Percentiles rank a stretch among this genome's conserved stretches.
These are phyloP conservation scores for Amanita polypyramis DNA, from an alignment of 768 basidiomycete species.

Conservation along the genomic window DNA sequence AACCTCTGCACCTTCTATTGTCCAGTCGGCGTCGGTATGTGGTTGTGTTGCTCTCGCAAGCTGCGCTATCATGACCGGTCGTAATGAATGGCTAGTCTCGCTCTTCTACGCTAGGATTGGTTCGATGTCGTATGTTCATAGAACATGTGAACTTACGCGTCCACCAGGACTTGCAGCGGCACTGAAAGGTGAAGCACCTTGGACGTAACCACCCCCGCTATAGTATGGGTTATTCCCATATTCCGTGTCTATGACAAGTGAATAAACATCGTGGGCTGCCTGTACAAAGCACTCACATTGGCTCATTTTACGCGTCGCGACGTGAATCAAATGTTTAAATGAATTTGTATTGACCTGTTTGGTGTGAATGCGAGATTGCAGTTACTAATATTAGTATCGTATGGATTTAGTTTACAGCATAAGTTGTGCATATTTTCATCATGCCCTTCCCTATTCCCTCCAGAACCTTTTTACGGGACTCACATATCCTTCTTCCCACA, in stretches of 20 bases:
- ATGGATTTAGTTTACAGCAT: constrained; percentile 14
- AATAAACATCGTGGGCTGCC: neutral
- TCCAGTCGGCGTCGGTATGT: constrained; percentile 85
- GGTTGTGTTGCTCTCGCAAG: constrained; percentile 67
- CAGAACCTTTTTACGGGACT: constrained; percentile 59
- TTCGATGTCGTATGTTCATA: neutral
- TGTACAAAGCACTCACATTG: constrained; percentile 18
- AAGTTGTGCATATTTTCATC: constrained; percentile 34
- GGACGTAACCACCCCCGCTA: constrained; percentile 45
- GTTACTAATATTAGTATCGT: neutral
- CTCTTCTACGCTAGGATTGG: neutral
- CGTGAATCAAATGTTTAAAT: neutral
- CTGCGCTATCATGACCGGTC: constrained; percentile 43
- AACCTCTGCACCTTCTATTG: constrained; percentile 68
- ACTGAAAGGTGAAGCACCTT: constrained; percentile 51
- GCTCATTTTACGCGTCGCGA: constrained; percentile 16
- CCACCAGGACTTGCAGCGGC: constrained; percentile 49
- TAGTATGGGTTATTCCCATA: constrained; percentile 20
- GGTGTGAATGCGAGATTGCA: neutral
- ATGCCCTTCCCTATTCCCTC: constrained; percentile 70
- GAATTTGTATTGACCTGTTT: constrained; percentile 7
- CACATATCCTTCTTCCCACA: constrained; percentile 54
- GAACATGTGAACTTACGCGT: constrained; percentile 21
- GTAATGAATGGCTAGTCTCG: constrained; percentile 9
- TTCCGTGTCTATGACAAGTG: constrained; percentile 28